Percentiles rank a stretch among this genome's conserved stretches.
Evolutionary conservation across 768 basidiomycete genomes (phyloP).

Genomic region (Lactifluus echinatus): DNA sequence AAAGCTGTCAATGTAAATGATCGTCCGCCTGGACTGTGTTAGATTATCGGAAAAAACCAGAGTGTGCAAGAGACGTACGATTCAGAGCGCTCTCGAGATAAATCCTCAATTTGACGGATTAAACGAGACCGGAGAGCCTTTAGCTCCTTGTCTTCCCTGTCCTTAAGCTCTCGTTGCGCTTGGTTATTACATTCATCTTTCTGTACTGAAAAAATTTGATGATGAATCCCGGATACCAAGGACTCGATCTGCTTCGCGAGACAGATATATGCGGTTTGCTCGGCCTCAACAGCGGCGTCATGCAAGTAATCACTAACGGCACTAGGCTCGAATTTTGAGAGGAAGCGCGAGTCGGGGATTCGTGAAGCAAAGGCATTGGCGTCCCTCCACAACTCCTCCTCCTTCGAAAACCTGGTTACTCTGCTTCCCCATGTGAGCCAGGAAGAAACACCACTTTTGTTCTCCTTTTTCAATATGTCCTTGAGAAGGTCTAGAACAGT

Average conservation of each 20-base stretch:
- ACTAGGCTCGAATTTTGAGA: not conserved
- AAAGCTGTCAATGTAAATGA: not conserved
- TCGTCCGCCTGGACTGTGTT: not conserved
- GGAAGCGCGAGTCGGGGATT: conserved; percentile 10
- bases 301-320: not conserved
- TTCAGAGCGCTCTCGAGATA: not conserved
- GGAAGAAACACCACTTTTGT: no score
- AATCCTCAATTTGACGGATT: conserved; percentile 1
- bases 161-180: conserved; percentile 1
- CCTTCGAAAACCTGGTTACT: not conserved
- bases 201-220: not conserved
- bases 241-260: conserved; percentile 2
- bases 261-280: not conserved
- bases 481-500: not conserved
- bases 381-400: conserved; percentile 1
- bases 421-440: no score
- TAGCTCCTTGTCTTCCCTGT: not conserved
- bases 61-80: not conserved
- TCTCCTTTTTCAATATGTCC: not conserved
- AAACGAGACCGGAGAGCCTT: not conserved
- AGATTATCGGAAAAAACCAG: no score
- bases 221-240: not conserved
- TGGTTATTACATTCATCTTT: conserved; percentile 1
- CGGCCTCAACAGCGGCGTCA: not conserved
- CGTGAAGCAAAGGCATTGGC: not conserved